These are phyloP conservation scores for Pyrenophora graminea DNA, from an alignment of 2,329 filamentous ascomycete genomes.

Conservation along the genomic window DNA sequence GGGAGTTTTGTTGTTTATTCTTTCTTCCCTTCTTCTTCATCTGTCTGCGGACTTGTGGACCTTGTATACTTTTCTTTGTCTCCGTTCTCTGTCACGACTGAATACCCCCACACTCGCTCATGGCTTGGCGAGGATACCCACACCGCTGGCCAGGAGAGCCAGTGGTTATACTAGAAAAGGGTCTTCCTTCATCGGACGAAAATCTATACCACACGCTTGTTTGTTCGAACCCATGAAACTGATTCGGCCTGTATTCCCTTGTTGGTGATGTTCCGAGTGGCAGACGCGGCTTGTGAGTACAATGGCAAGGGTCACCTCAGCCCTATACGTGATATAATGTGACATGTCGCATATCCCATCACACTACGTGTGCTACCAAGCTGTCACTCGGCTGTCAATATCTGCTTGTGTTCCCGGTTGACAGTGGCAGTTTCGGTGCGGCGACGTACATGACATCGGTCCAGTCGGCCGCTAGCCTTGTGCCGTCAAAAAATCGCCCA, in stretches of 20 bases:
- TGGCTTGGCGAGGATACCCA: conserved; percentile 25
- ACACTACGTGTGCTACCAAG: conserved; percentile 5
- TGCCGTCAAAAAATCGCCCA: too few relatives aligned
- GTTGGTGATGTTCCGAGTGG: too few relatives aligned
- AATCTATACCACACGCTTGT: conserved; percentile 29
- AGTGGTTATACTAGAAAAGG: conserved; percentile 40
- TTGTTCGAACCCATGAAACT: not conserved
- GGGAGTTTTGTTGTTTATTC: conserved; percentile 12
- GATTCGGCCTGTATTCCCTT: not conserved
- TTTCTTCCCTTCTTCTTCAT: conserved; percentile 3
- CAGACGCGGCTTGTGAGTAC: too few relatives aligned
- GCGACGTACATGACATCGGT: not conserved
- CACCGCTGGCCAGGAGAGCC: conserved; percentile 23
- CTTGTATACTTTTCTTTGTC: conserved; percentile 18
- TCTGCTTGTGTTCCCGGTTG: not conserved
- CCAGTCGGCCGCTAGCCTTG: too few relatives aligned
- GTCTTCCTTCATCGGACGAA: conserved; percentile 44
- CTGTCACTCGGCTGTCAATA: conserved; percentile 13
- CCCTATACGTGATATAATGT: not conserved
- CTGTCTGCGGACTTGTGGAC: conserved; percentile 13
- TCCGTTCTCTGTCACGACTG: conserved; percentile 9
- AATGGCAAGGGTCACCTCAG: not conserved
- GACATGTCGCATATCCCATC: not conserved
- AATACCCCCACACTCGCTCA: conserved; percentile 40
- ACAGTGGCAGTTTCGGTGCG: not conserved